Percentiles rank a stretch among this genome's conserved stretches.
phyloP scores from a whole-genome alignment of 2,329 filamentous ascomycete species.

The Endoconidiophora polonica region DNA sequence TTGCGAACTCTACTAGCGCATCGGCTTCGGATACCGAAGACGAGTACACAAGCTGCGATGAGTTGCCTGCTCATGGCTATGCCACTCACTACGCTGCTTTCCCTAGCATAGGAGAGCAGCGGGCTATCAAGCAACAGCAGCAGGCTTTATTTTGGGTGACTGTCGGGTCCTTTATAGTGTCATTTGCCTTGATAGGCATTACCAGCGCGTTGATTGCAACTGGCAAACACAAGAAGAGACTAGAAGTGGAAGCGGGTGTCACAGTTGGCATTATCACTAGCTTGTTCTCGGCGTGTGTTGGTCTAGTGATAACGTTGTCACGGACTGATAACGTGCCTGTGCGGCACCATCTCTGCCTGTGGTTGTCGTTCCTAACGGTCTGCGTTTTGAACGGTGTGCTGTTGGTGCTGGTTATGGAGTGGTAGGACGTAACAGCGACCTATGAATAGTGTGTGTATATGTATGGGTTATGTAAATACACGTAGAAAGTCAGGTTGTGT shows the following conservation, averaged over 20 bases:
- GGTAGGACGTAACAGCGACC: background rate
- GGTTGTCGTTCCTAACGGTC: conserved; percentile 22
- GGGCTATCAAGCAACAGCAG: conserved; percentile 34
- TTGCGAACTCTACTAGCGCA: background rate
- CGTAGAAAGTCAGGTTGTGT: background rate
- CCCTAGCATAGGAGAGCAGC: conserved; percentile 35
- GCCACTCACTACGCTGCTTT: conserved; percentile 33
- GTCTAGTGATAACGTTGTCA: conserved; percentile 40
- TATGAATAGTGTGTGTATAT: background rate
- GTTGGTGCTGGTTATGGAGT: conserved; percentile 24
- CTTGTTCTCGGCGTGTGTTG: conserved; percentile 45
- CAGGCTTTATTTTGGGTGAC: conserved; percentile 37
- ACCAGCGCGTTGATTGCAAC: conserved; percentile 50
- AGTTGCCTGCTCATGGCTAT: conserved; percentile 33
- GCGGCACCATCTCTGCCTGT: conserved; percentile 26
- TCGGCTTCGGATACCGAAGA: conserved; percentile 11
- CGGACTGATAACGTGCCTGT: conserved; percentile 29
- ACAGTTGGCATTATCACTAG: conserved; percentile 52
- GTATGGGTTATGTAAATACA: background rate
- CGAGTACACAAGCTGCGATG: conserved; percentile 36
- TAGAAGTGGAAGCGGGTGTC: conserved; percentile 60
- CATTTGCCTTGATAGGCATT: conserved; percentile 47
- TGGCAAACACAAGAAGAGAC: conserved; percentile 46
- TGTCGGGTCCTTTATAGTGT: conserved; percentile 36
- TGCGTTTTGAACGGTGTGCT: conserved; percentile 29